Conservation (phyloP, 2,329 filamentous ascomycete species). For the Fusarium sp. region DNA sequence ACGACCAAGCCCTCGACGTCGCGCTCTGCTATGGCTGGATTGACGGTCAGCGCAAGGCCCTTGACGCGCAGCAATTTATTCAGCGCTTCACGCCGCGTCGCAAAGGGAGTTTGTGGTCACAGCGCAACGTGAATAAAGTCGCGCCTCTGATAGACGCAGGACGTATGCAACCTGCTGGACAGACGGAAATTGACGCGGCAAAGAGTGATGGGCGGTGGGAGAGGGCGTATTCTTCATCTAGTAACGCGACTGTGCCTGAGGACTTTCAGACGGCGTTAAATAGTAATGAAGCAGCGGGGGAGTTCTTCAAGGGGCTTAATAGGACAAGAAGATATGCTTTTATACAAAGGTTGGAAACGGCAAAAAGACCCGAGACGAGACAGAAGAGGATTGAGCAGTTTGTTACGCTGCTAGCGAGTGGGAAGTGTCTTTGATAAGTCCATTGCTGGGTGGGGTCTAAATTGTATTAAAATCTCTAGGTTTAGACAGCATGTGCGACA, state of each 20-base stretch:
- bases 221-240: slow-evolving; percentile 67
- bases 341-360: slow-evolving; percentile 61
- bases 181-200: slow-evolving; percentile 67
- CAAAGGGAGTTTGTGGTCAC: slow-evolving; percentile 70
- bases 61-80: slow-evolving; percentile 64
- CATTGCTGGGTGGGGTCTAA: slow-evolving; percentile 40
- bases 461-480: slow-evolving; percentile 17
- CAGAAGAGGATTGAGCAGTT: slow-evolving; percentile 58
- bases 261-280: slow-evolving; percentile 64
- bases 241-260: slow-evolving; percentile 61
- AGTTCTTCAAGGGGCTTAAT: slow-evolving; percentile 60
- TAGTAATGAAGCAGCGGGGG: slow-evolving; percentile 52
- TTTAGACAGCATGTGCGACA: background rate
- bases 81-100: slow-evolving; percentile 73
- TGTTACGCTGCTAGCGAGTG: slow-evolving; percentile 56
- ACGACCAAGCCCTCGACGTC: slow-evolving; percentile 67
- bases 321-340: slow-evolving; percentile 63
- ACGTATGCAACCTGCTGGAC: slow-evolving; percentile 64
- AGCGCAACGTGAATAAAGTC: slow-evolving; percentile 70
- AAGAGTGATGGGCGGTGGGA: slow-evolving; percentile 72
- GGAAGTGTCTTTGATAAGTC: slow-evolving; percentile 41
- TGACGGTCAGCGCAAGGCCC: slow-evolving; percentile 66
- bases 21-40: slow-evolving; percentile 76
- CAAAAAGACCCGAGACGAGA: slow-evolving; percentile 56
- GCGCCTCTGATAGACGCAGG: slow-evolving; percentile 60